A percentile compares a stretch with the other conserved stretches of the same genome.
phyloP scores from a whole-genome alignment of 306 rosid genomes.

The Vigna reflexopilosa region DNA sequence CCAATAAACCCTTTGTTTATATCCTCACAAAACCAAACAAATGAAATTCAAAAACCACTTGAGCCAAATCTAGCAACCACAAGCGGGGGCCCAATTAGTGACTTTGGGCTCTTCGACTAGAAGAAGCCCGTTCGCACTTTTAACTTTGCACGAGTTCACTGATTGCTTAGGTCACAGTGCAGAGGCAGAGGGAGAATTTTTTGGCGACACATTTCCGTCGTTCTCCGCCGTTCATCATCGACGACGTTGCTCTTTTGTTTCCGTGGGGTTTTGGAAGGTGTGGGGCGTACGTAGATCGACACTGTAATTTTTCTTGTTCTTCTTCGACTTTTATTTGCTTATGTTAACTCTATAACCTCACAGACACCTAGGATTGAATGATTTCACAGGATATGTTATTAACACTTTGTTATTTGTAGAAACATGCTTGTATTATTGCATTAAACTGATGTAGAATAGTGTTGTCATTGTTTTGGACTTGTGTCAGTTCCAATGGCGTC shows the following conservation, averaged over 20 bases:
- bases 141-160: neutral
- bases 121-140: neutral
- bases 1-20: too few relatives aligned
- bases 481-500: conserved; percentile 71
- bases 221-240: conserved; percentile 26
- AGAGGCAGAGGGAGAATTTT: conserved; percentile 6
- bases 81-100: neutral
- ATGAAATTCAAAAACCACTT: neutral
- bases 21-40: too few relatives aligned
- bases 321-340: neutral
- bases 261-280: conserved; percentile 22
- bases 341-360: neutral
- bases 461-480: conserved; percentile 35
- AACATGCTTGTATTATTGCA: neutral
- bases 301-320: neutral
- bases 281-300: neutral
- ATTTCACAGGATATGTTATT: neutral
- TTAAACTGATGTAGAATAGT: conserved; percentile 34
- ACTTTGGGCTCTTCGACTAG: neutral
- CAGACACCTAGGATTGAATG: neutral
- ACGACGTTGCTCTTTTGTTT: conserved; percentile 24
- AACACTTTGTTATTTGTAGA: neutral
- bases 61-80: neutral
- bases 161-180: conserved; percentile 41
- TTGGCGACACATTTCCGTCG: neutral